Conservation (phyloP, 805 yeast species). For the Starmera caribaea region DNA sequence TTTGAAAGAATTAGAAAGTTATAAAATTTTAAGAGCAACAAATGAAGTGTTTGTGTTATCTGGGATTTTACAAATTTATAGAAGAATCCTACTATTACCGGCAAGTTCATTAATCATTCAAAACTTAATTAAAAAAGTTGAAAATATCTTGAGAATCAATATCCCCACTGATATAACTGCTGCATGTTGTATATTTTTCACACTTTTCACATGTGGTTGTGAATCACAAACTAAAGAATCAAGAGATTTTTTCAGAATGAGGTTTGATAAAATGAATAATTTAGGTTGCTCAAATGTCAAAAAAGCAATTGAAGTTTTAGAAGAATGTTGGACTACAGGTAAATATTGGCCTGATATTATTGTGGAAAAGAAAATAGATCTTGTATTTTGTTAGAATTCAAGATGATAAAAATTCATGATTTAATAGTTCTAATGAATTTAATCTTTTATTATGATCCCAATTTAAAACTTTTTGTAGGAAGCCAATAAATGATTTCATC, state of each 20-base stretch:
- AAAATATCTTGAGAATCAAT: constrained; percentile 21
- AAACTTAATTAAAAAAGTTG: constrained; percentile 25
- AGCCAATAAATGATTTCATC: constrained; percentile 14
- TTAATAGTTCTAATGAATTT: constrained; percentile 37
- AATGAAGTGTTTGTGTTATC: constrained; percentile 42
- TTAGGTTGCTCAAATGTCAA: constrained; percentile 24
- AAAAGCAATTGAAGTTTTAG: constrained; percentile 28
- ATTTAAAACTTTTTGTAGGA: constrained; percentile 20
- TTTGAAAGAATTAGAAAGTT: constrained; percentile 3
- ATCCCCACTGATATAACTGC: constrained; percentile 38
- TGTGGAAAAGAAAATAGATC: constrained; percentile 30
- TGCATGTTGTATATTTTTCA: constrained; percentile 41
- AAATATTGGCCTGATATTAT: constrained; percentile 45
- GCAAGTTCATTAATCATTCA: constrained; percentile 38
- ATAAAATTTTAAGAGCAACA: constrained; percentile 31
- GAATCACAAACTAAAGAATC: constrained; percentile 30
- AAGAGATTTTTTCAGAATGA: constrained; percentile 24
- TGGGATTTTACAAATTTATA: constrained; percentile 46
- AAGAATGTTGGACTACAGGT: constrained; percentile 42
- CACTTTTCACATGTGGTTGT: constrained; percentile 45
- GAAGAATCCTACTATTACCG: constrained; percentile 46
- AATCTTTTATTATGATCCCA: constrained; percentile 49
- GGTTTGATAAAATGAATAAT: constrained; percentile 27
- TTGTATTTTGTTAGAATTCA: constrained; percentile 23
- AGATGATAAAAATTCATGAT: constrained; percentile 36